phyloP scores from a whole-genome alignment of 768 basidiomycete genomes.

The Calocybe indica region DNA sequence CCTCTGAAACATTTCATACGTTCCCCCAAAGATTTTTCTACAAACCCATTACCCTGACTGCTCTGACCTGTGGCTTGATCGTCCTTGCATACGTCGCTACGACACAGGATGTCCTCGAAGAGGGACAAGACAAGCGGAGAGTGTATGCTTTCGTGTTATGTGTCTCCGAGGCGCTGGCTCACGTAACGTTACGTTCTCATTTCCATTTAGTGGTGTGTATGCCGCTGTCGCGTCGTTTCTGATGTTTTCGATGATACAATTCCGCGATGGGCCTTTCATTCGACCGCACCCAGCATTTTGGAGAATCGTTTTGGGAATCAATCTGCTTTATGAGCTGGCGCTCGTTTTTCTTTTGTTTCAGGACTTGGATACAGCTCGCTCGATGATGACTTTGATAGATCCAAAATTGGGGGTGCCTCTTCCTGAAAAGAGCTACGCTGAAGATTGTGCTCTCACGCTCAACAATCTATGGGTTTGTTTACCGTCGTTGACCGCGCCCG shows the following conservation, averaged over 20 bases:
- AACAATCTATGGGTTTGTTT: constrained; percentile 60
- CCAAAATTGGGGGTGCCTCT: constrained; percentile 63
- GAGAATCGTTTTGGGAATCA: constrained; percentile 73
- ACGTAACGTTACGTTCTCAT: not conserved
- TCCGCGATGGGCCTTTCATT: constrained; percentile 85
- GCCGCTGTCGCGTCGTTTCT: constrained; percentile 72
- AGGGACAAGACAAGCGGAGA: constrained; percentile 76
- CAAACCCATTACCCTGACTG: constrained; percentile 75
- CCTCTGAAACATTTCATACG: too few species aligned
- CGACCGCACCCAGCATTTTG: constrained; percentile 87
- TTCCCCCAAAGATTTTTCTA: constrained; percentile 65
- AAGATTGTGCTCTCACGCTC: constrained; percentile 64
- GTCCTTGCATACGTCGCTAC: constrained; percentile 78
- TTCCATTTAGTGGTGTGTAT: constrained; percentile 56
- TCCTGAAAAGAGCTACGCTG: constrained; percentile 83
- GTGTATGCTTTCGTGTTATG: constrained; percentile 46
- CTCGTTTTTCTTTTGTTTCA: constrained; percentile 85
- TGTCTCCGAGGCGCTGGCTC: not conserved
- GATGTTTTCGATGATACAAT: constrained; percentile 80
- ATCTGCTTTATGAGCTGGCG: constrained; percentile 77
- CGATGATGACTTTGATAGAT: constrained; percentile 78
- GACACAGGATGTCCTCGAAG: constrained; percentile 77
- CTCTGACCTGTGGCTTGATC: constrained; percentile 59
- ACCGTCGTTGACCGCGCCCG: not conserved
- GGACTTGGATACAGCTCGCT: constrained; percentile 69